Conservation (phyloP, 176 grass and related monocot species). For the Paspalum vaginatum region DNA sequence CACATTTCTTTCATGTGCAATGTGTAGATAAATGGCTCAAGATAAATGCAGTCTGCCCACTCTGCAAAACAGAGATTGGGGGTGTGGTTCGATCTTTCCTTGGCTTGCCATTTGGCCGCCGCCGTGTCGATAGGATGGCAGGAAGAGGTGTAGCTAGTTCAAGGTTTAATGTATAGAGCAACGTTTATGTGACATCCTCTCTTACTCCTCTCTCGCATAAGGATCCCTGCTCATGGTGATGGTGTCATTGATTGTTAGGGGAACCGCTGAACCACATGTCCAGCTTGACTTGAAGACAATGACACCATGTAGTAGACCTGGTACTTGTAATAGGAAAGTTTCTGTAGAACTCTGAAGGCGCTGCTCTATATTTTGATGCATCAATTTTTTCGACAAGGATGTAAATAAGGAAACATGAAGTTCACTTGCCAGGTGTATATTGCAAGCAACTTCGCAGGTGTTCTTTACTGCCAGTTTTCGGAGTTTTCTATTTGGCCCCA, state of each 20-base stretch:
- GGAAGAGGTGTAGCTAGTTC: constrained; percentile 54
- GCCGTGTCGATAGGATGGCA: constrained; percentile 57
- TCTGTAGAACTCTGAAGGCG: neutral
- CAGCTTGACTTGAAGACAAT: neutral
- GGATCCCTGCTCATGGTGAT: constrained; percentile 21
- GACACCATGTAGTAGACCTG: constrained; percentile 1
- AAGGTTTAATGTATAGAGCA: constrained; percentile 58
- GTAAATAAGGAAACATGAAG: constrained; percentile 48
- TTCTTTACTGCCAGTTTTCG: neutral
- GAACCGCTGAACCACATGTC: neutral
- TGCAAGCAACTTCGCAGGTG: neutral
- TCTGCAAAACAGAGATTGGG: constrained; percentile 88
- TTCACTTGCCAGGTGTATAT: constrained; percentile 19
- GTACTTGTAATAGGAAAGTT: constrained; percentile 20
- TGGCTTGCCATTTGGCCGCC: constrained; percentile 68
- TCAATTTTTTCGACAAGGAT: constrained; percentile 10
- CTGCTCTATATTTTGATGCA: constrained; percentile 32
- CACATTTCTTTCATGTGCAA: constrained; percentile 87
- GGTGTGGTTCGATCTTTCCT: constrained; percentile 45
- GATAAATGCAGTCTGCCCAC: constrained; percentile 93
- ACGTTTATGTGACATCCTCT: neutral
- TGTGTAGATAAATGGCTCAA: constrained; percentile 99
- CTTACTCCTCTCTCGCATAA: neutral
- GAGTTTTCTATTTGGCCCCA: constrained; percentile 13
- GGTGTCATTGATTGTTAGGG: constrained; percentile 8